A percentile compares a stretch with the other conserved stretches of the same genome.
Conservation (phyloP, 495 filamentous ascomycete species). For the Symbiotaphrina buchneri region DNA sequence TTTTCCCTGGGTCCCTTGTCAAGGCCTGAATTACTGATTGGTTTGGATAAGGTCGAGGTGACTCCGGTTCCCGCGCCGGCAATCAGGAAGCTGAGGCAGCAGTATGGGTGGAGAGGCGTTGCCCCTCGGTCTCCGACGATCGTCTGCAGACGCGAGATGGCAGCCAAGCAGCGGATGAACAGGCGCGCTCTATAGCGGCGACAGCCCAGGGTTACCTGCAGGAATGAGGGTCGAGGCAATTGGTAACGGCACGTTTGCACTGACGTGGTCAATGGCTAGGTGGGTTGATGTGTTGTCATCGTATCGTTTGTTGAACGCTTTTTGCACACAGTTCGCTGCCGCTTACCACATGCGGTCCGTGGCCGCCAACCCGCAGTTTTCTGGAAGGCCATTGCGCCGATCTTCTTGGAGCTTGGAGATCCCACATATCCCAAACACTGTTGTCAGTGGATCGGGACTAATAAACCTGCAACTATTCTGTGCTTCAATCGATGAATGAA, state of each 20-base stretch:
- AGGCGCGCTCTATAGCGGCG: neutral
- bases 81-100: neutral
- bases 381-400: too few species aligned
- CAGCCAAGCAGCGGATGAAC: conserved; percentile 1
- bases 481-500: too few species aligned
- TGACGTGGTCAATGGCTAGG: neutral
- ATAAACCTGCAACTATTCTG: too few species aligned
- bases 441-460: too few species aligned
- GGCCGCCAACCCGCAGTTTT: too few species aligned
- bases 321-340: too few species aligned
- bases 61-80: neutral
- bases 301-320: too few species aligned
- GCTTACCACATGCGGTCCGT: too few species aligned
- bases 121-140: neutral
- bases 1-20: neutral
- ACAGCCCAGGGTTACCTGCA: neutral
- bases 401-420: too few species aligned
- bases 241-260: neutral
- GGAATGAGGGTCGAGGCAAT: neutral
- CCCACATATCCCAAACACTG: too few species aligned
- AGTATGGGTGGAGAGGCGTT: neutral
- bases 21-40: neutral
- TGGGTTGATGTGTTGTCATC: conserved; percentile 3
- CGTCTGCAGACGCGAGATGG: neutral
- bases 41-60: neutral